These are phyloP conservation scores for Termitomyces sp. DNA, from an alignment of 768 basidiomycete species.

Conservation along the genomic window DNA sequence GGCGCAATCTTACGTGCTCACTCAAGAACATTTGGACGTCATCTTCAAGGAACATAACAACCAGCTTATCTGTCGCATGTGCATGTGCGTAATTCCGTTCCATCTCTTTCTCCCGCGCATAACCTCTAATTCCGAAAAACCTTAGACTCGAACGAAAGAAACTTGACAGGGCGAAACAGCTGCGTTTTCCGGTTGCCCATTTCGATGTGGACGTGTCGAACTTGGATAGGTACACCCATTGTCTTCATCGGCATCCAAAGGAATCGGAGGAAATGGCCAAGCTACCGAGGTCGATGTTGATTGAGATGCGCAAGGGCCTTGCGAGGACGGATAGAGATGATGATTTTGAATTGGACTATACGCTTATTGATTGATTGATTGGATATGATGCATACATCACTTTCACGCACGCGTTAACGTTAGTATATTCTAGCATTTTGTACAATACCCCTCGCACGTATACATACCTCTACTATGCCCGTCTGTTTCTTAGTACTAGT, in stretches of 20 bases:
- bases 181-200: not conserved
- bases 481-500: too few species aligned
- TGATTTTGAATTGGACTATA: not conserved
- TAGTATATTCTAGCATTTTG: too few species aligned
- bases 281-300: not conserved
- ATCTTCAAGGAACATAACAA: not conserved
- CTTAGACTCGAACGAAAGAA: slow-evolving; percentile 2
- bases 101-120: not conserved
- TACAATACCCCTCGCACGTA: too few species aligned
- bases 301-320: slow-evolving; percentile 2
- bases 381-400: too few species aligned
- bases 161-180: not conserved
- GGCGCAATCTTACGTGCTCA: not conserved
- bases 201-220: not conserved
- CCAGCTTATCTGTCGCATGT: slow-evolving; percentile 4
- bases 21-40: not conserved
- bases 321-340: slow-evolving; percentile 6
- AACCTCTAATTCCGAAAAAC: not conserved
- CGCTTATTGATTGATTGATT: too few species aligned
- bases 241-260: not conserved
- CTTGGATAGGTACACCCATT: not conserved
- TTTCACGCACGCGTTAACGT: too few species aligned
- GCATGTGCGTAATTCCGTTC: slow-evolving; percentile 1
- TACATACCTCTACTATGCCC: too few species aligned
- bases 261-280: slow-evolving; percentile 1